phyloP scores from a whole-genome alignment of 2,329 filamentous ascomycete genomes.

The Aphanoascus verrucosus region DNA sequence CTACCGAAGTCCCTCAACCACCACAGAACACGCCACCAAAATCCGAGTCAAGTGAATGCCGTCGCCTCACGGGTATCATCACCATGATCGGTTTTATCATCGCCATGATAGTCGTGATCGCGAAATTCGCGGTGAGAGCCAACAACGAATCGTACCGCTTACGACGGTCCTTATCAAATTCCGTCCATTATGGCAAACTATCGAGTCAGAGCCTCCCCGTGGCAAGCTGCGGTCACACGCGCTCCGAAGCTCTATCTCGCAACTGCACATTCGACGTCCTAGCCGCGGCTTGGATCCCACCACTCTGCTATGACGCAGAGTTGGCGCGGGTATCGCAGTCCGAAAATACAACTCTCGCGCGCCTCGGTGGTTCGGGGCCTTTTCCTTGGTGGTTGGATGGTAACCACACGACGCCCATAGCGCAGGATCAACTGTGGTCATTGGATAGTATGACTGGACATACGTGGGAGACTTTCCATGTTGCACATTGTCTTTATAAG shows the following conservation, averaged over 20 bases:
- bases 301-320: constrained; percentile 12
- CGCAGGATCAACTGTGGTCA: constrained; percentile 2
- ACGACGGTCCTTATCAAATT: background rate
- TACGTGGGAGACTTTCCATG: constrained; percentile 14
- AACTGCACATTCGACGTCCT: constrained; percentile 12
- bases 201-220: background rate
- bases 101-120: too few relatives aligned
- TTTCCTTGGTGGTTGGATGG: constrained; percentile 12
- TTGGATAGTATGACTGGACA: constrained; percentile 10
- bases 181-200: background rate
- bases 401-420: constrained; percentile 9
- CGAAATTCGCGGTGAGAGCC: too few relatives aligned
- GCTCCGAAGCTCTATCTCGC: constrained; percentile 10
- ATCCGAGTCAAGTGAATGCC: too few relatives aligned
- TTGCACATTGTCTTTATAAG: constrained; percentile 13
- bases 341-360: constrained; percentile 1
- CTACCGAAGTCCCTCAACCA: too few relatives aligned
- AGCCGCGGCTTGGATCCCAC: constrained; percentile 12
- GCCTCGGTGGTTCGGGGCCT: constrained; percentile 1
- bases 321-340: background rate
- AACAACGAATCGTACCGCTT: background rate
- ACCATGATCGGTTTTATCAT: too few relatives aligned
- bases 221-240: constrained; percentile 10
- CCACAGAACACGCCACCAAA: too few relatives aligned
- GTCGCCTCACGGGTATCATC: too few relatives aligned